Conservation (phyloP, 768 basidiomycete species). For the Cyclocybe aegerita region DNA sequence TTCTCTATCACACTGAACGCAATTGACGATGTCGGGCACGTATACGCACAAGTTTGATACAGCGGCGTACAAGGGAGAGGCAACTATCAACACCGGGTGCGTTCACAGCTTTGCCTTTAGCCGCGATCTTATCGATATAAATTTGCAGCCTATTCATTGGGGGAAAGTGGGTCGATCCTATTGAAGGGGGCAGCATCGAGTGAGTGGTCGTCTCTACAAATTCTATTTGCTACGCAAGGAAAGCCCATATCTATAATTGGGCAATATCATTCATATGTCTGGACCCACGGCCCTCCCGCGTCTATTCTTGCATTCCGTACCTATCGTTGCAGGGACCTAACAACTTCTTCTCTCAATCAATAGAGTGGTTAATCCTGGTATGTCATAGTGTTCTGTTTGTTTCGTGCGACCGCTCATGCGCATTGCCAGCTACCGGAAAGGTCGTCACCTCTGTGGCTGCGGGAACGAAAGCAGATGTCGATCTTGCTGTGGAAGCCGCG, state of each 20-base stretch:
- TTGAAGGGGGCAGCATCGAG: constrained; percentile 62
- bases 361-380: constrained; percentile 52
- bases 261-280: not conserved
- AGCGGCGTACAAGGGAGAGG: constrained; percentile 51
- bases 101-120: not conserved
- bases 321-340: too few relatives aligned
- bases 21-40: constrained; percentile 34
- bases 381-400: constrained; percentile 3
- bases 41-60: constrained; percentile 52
- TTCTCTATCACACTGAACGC: too few relatives aligned
- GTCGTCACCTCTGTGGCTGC: constrained; percentile 52
- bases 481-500: constrained; percentile 68
- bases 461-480: constrained; percentile 67
- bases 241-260: not conserved
- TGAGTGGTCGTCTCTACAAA: constrained; percentile 28
- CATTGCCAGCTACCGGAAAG: constrained; percentile 55
- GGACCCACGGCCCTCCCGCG: not conserved
- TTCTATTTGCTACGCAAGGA: too few relatives aligned
- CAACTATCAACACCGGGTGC: constrained; percentile 55
- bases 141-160: constrained; percentile 62
- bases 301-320: not conserved
- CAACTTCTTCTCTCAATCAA: not conserved
- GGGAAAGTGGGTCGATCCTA: constrained; percentile 65
- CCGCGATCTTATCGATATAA: not conserved
- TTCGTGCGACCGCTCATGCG: constrained; percentile 5